Conservation (phyloP, 2,329 filamentous ascomycete genomes). For the Zelopaecilomyces penicillatus region DNA sequence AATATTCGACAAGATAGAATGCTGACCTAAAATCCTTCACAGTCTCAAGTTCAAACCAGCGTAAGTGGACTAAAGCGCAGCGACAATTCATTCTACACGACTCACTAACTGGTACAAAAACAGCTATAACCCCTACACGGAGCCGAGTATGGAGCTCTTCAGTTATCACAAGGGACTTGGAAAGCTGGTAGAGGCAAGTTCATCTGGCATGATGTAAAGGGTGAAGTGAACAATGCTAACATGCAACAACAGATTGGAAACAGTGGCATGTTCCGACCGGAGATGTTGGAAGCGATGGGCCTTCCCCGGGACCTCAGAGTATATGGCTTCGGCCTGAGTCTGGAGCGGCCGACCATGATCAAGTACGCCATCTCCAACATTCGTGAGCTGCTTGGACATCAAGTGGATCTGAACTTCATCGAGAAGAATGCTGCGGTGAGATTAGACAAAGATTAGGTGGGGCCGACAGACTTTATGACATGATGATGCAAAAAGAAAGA, state of each 20-base stretch:
- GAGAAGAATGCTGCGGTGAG: constrained; percentile 85
- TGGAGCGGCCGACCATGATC: constrained; percentile 97
- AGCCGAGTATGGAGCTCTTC: constrained; percentile 98
- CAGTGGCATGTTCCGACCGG: constrained; percentile 95
- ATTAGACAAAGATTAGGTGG: constrained; percentile 66
- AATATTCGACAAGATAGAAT: background rate
- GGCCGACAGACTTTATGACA: too few relatives aligned
- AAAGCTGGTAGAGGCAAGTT: constrained; percentile 68
- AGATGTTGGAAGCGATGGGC: constrained; percentile 95
- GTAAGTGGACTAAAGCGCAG: constrained; percentile 10
- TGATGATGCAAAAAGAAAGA: too few relatives aligned
- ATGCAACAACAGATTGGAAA: constrained; percentile 61
- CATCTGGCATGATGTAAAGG: background rate
- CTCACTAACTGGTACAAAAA: background rate
- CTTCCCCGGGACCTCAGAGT: constrained; percentile 85
- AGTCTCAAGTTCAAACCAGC: constrained; percentile 89
- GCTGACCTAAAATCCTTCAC: background rate
- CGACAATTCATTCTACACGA: background rate
- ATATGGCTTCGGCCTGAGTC: constrained; percentile 84
- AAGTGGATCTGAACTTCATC: constrained; percentile 90
- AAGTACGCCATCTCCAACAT: constrained; percentile 88
- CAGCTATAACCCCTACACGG: constrained; percentile 81
- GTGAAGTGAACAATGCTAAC: constrained; percentile 3
- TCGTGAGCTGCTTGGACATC: constrained; percentile 84
- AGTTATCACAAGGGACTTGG: constrained; percentile 81